Conservation (phyloP, 2,329 filamentous ascomycete genomes). For the Colletotrichum siamense region DNA sequence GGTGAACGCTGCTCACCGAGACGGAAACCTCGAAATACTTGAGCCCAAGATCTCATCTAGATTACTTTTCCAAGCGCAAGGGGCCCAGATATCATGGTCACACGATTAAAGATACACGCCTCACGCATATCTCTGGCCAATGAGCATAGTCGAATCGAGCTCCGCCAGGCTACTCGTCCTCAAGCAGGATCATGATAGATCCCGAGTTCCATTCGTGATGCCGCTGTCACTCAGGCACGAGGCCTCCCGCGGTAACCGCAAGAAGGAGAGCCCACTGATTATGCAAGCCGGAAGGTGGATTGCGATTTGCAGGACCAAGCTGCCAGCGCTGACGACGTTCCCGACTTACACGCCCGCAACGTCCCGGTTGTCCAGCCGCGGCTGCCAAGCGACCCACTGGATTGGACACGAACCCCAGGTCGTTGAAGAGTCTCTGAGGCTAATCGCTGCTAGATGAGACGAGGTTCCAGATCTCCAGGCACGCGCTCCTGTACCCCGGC, state of each 20-base stretch:
- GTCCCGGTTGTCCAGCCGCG: not conserved
- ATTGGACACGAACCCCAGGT: not conserved
- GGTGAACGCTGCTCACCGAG: not conserved
- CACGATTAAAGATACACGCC: not conserved
- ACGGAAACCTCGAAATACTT: not conserved
- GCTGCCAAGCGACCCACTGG: slow-evolving; percentile 9
- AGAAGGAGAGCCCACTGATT: not conserved
- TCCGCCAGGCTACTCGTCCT: not conserved
- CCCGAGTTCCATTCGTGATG: not conserved
- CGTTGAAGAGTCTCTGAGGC: slow-evolving; percentile 9
- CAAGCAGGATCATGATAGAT: not conserved
- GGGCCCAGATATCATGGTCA: not conserved
- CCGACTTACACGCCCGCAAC: slow-evolving; percentile 12
- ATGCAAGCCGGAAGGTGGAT: not conserved
- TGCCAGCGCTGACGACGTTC: not conserved
- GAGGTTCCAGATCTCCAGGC: slow-evolving; percentile 21
- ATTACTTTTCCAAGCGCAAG: not conserved
- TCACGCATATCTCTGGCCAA: not conserved
- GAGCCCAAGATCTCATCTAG: not conserved
- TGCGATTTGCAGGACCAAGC: not conserved
- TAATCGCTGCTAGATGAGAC: slow-evolving; percentile 14
- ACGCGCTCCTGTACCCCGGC: slow-evolving; percentile 18
- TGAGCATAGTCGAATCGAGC: not conserved
- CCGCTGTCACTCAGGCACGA: not conserved
- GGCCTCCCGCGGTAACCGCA: not conserved